These are phyloP conservation scores for Cyberlindnera samutprakarnensis DNA, from an alignment of 805 yeast species.

Conservation along the genomic window DNA sequence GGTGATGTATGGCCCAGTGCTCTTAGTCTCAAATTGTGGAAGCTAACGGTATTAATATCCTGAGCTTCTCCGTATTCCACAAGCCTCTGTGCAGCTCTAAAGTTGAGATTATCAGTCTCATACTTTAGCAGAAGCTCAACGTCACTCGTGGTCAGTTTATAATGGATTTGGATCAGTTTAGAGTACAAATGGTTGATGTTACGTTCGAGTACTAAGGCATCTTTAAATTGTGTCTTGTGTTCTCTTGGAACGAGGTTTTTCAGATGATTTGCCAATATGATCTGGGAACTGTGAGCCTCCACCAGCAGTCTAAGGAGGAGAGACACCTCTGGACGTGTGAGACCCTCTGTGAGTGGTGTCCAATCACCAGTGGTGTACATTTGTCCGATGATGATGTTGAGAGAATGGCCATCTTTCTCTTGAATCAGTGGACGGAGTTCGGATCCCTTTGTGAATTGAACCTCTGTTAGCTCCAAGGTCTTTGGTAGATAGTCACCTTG, in stretches of 20 bases:
- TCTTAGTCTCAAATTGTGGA: too few relatives aligned
- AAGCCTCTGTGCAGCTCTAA: too few relatives aligned
- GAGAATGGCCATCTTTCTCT: background rate
- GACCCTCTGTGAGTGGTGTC: conserved; percentile 1
- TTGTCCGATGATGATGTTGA: conserved; percentile 1
- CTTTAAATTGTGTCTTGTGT: background rate
- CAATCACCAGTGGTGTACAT: conserved; percentile 3
- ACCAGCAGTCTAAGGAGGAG: conserved; percentile 4
- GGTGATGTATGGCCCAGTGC: too few relatives aligned
- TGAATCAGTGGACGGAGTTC: conserved; percentile 4
- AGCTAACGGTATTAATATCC: too few relatives aligned
- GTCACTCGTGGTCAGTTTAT: too few relatives aligned
- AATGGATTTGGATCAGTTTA: background rate
- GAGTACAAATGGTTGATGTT: conserved; percentile 3
- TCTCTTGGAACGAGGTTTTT: conserved; percentile 2
- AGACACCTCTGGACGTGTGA: conserved; percentile 10
- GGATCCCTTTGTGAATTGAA: too few relatives aligned
- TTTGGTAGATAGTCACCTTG: too few relatives aligned
- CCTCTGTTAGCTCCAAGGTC: too few relatives aligned
- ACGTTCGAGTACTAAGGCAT: background rate
- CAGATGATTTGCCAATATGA: background rate
- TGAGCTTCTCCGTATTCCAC: too few relatives aligned
- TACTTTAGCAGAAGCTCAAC: too few relatives aligned
- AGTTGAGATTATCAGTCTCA: too few relatives aligned
- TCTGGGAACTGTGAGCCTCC: conserved; percentile 1